These are phyloP conservation scores for Agrocybe praecox DNA, from an alignment of 768 basidiomycete genomes.

Conservation along the genomic window DNA sequence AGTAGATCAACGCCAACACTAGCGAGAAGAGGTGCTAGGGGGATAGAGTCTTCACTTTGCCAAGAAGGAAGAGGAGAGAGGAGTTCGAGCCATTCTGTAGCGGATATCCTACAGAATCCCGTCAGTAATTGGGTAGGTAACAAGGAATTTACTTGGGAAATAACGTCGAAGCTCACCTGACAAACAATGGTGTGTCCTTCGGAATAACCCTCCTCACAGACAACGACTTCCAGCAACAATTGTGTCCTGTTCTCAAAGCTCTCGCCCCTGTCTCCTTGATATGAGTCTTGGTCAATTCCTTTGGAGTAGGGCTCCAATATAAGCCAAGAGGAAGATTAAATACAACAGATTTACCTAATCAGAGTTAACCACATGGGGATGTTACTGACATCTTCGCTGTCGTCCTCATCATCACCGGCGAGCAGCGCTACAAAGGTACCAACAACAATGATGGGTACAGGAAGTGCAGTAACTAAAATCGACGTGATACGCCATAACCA, in stretches of 20 bases:
- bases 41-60: constrained; percentile 23
- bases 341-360: not conserved
- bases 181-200: constrained; percentile 66
- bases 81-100: constrained; percentile 73
- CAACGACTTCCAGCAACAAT: constrained; percentile 62
- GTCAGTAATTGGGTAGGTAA: too few species aligned
- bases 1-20: constrained; percentile 74
- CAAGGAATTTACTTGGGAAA: too few species aligned
- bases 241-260: constrained; percentile 70
- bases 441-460: not conserved
- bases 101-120: constrained; percentile 53
- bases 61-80: constrained; percentile 60
- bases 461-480: not conserved
- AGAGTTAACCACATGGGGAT: too few species aligned
- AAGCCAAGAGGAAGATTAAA: not conserved
- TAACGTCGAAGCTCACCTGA: constrained; percentile 56
- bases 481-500: not conserved
- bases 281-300: constrained; percentile 55
- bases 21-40: constrained; percentile 47
- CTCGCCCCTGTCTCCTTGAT: constrained; percentile 61
- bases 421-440: not conserved
- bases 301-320: constrained; percentile 43
- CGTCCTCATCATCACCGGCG: too few species aligned
- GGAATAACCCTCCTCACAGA: constrained; percentile 64
- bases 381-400: too few species aligned